Conservation (phyloP, 257 asterid species). For the Solanum pinnatisectum region DNA sequence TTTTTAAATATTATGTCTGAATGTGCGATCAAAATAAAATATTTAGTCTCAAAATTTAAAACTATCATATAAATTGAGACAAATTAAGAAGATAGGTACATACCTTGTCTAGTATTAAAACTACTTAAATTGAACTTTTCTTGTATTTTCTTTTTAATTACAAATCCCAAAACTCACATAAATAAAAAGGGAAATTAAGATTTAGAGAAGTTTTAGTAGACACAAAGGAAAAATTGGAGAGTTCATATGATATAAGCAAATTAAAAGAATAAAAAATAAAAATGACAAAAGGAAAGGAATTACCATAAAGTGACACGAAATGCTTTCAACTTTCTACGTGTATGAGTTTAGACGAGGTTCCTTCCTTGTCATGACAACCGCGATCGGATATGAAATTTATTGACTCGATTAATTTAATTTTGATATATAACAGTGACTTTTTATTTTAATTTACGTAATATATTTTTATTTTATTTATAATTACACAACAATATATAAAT, state of each 20-base stretch:
- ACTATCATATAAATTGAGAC: not conserved
- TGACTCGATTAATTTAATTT: not conserved
- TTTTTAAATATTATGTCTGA: too few relatives aligned
- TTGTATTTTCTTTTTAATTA: not conserved
- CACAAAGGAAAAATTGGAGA: not conserved
- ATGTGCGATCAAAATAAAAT: too few relatives aligned
- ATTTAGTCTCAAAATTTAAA: too few relatives aligned
- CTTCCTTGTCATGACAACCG: not conserved
- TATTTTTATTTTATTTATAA: too few relatives aligned
- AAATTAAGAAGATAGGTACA: not conserved
- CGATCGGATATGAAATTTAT: not conserved
- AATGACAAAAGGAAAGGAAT: not conserved
- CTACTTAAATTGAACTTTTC: not conserved
- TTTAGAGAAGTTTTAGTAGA: not conserved
- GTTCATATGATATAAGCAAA: not conserved
- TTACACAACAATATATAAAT: too few relatives aligned
- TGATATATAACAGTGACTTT: too few relatives aligned
- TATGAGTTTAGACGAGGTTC: not conserved
- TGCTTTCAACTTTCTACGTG: not conserved
- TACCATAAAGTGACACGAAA: not conserved
- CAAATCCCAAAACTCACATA: not conserved
- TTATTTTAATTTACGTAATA: too few relatives aligned
- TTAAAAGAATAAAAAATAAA: too few relatives aligned
- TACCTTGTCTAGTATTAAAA: not conserved
- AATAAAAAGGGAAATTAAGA: not conserved